phyloP scores from a whole-genome alignment of 805 yeast genomes.

The Candida parachauliodes region DNA sequence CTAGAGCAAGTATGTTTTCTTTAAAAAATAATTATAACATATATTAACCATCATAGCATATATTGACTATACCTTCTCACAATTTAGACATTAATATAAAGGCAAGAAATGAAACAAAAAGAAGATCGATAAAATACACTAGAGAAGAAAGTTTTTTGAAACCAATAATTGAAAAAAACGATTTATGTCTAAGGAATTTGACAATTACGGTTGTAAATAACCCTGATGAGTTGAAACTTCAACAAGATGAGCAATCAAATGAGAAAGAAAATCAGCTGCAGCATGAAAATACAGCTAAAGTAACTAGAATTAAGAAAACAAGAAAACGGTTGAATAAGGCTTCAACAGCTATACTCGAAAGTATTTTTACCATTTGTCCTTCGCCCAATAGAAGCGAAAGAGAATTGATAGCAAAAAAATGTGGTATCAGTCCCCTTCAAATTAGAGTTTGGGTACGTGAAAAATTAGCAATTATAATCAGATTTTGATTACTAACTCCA shows the following conservation, averaged over 20 bases:
- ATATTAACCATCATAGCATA: background rate
- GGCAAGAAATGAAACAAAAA: background rate
- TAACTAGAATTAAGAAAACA: background rate
- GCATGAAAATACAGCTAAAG: no score
- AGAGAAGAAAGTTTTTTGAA: background rate
- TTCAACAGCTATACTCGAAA: slow-evolving; percentile 2
- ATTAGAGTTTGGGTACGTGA: slow-evolving; percentile 32
- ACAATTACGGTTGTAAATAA: background rate
- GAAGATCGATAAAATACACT: background rate
- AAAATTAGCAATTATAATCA: no score
- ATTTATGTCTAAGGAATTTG: slow-evolving; percentile 4
- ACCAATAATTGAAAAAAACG: background rate
- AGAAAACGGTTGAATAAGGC: slow-evolving; percentile 4
- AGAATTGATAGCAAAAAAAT: slow-evolving; percentile 22
- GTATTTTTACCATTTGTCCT: slow-evolving; percentile 6
- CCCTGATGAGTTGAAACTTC: no score
- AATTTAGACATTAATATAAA: background rate
- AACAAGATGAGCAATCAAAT: no score
- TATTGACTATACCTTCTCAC: background rate
- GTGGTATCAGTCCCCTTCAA: slow-evolving; percentile 23
- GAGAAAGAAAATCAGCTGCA: no score
- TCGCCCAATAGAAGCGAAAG: slow-evolving; percentile 26
- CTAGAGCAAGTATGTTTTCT: background rate
- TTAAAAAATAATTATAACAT: background rate
- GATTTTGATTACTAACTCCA: no score